phyloP scores from a whole-genome alignment of 2,329 filamentous ascomycete genomes.

The Sporothrix schenckii region DNA sequence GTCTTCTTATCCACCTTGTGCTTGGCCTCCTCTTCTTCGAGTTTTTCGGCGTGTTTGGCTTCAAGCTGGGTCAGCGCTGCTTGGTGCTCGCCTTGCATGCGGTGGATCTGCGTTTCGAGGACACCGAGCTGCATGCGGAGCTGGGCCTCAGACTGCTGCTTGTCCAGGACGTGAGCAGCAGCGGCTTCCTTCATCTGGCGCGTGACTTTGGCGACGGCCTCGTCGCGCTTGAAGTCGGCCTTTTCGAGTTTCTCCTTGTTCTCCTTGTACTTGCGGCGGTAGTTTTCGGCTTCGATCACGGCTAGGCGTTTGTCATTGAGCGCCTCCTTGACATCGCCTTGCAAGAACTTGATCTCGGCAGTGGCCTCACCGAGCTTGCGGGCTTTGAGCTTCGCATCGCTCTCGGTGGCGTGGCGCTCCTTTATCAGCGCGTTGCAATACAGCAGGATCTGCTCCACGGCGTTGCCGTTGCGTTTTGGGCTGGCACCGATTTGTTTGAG shows the following conservation, averaged over 20 bases:
- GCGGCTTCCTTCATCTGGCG: constrained; percentile 21
- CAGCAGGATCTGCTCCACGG: constrained; percentile 21
- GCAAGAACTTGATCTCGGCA: constrained; percentile 23
- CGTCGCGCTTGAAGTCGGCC: constrained; percentile 18
- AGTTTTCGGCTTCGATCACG: background rate
- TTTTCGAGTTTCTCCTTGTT: constrained; percentile 24
- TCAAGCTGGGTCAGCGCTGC: background rate
- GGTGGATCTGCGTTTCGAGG: constrained; percentile 20
- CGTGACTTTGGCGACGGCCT: constrained; percentile 8
- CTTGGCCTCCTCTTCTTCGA: background rate
- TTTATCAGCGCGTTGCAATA: constrained; percentile 21
- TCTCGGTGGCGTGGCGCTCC: constrained; percentile 5
- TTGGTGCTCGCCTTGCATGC: constrained; percentile 4
- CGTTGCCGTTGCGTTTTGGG: constrained; percentile 25
- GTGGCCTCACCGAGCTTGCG: constrained; percentile 15
- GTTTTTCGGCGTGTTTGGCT: background rate
- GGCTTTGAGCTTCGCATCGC: background rate
- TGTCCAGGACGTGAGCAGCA: background rate
- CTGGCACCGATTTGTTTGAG: constrained; percentile 11
- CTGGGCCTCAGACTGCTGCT: constrained; percentile 17
- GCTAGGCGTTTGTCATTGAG: constrained; percentile 1
- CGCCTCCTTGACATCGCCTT: constrained; percentile 21
- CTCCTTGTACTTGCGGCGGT: constrained; percentile 21
- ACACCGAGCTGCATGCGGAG: constrained; percentile 16
- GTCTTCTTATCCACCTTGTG: constrained; percentile 3